A percentile compares a stretch with the other conserved stretches of the same genome.
phyloP scores from a whole-genome alignment of 225 moss, liverwort and hornwort species.

The Bryum argenteum region DNA sequence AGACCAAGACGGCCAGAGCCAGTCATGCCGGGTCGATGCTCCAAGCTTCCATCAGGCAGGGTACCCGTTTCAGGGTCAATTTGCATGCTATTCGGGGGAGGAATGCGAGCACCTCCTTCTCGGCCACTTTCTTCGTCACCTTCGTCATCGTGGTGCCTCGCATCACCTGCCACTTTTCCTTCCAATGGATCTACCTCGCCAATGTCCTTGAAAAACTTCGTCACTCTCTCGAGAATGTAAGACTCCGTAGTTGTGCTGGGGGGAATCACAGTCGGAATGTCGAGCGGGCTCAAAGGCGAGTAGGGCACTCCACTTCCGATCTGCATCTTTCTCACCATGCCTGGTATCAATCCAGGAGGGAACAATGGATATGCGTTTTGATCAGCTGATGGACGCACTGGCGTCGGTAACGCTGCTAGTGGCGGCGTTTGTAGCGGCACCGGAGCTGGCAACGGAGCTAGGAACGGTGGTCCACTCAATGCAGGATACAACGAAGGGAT shows the following conservation, averaged over 20 bases:
- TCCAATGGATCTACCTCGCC: constrained; percentile 95
- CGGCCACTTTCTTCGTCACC: constrained; percentile 64
- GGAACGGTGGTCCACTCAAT: constrained; percentile 81
- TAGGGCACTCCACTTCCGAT: constrained; percentile 99
- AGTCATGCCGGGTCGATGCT: constrained; percentile 91
- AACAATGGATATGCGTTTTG: constrained; percentile 94
- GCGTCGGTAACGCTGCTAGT: constrained; percentile 81
- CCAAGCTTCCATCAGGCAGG: constrained; percentile 87
- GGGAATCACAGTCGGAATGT: constrained; percentile 94
- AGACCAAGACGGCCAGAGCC: constrained; percentile 88
- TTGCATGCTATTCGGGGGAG: constrained; percentile 87
- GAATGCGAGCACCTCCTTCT: constrained; percentile 90
- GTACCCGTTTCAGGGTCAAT: constrained; percentile 82
- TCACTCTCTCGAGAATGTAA: constrained; percentile 82
- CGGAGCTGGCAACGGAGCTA: constrained; percentile 85
- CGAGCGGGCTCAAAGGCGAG: constrained; percentile 89
- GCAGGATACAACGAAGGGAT: constrained; percentile 72
- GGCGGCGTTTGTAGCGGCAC: constrained; percentile 74
- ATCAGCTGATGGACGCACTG: constrained; percentile 59
- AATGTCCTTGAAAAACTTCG: constrained; percentile 91
- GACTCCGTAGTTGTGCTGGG: constrained; percentile 75
- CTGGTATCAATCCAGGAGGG: constrained; percentile 95
- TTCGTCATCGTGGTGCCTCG: constrained; percentile 42
- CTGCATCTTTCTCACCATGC: constrained; percentile 99
- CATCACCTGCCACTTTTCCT: constrained; percentile 62